These are phyloP conservation scores for Pezizomycotina sp. DNA, from an alignment of 2,329 filamentous ascomycete species.

Conservation along the genomic window DNA sequence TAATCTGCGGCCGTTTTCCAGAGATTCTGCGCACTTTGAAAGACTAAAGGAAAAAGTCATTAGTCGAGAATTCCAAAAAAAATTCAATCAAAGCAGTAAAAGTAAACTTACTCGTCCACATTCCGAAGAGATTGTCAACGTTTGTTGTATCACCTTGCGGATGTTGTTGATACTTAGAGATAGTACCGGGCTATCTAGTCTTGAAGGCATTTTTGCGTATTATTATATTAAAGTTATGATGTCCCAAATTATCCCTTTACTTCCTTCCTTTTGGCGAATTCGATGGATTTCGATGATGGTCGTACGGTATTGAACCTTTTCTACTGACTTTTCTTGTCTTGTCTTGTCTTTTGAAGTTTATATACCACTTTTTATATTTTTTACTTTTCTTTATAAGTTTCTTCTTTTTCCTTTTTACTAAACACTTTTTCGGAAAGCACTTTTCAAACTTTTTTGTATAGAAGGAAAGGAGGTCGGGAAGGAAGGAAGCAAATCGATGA, in stretches of 20 bases:
- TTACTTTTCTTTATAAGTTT: not conserved
- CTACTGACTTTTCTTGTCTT: not conserved
- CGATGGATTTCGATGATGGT: not conserved
- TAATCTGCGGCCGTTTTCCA: conserved; percentile 78
- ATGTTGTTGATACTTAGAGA: conserved; percentile 84
- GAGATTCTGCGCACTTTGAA: conserved; percentile 87
- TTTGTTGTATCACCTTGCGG: conserved; percentile 85
- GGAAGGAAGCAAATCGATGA: too few species aligned
- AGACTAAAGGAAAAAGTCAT: conserved; percentile 41
- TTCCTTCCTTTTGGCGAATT: not conserved
- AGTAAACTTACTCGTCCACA: conserved; percentile 72
- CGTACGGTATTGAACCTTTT: not conserved
- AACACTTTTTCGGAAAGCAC: too few species aligned
- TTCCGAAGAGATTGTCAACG: conserved; percentile 82
- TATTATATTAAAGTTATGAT: conserved; percentile 1
- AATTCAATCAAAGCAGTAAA: not conserved
- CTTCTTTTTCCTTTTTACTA: conserved; percentile 3
- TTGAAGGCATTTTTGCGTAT: conserved; percentile 53
- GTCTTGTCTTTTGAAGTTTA: not conserved
- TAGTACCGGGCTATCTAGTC: conserved; percentile 68
- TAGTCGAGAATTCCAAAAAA: conserved; percentile 6
- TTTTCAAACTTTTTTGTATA: too few species aligned
- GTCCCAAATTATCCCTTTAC: not conserved
- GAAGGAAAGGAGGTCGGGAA: too few species aligned
- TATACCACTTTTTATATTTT: conserved; percentile 6